phyloP scores from a whole-genome alignment of 257 asterid genomes.

The Nicotiana tomentosiformis region DNA sequence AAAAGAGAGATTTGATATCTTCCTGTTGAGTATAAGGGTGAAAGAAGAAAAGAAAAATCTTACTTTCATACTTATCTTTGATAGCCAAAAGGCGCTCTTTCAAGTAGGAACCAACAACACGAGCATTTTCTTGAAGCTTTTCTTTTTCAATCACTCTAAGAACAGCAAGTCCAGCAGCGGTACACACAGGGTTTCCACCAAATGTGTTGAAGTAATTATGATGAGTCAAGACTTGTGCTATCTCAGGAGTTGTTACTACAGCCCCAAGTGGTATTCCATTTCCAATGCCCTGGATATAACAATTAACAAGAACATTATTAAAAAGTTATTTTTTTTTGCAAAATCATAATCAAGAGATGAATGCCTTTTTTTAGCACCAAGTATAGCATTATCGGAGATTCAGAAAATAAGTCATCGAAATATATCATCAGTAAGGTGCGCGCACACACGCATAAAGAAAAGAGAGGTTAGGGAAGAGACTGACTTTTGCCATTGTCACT shows the following conservation, averaged over 20 bases:
- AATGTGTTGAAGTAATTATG: constrained; percentile 78
- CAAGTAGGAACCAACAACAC: constrained; percentile 62
- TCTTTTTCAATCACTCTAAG: constrained; percentile 79
- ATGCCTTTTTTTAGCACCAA: neutral
- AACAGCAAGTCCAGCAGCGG: constrained; percentile 92
- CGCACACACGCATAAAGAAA: neutral
- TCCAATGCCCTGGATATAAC: constrained; percentile 68
- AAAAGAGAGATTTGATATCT: neutral
- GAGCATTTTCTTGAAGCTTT: constrained; percentile 76
- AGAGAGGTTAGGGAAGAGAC: neutral
- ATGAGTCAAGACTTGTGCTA: constrained; percentile 60
- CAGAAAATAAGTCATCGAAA: neutral
- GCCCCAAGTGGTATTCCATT: constrained; percentile 96
- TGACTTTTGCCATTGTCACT: constrained; percentile 95
- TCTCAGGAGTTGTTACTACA: constrained; percentile 81
- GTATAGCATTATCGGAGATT: neutral
- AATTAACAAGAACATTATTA: no score
- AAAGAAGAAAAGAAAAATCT: constrained; percentile 17
- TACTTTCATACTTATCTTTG: constrained; percentile 71
- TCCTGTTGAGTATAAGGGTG: constrained; percentile 18
- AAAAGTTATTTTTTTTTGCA: neutral
- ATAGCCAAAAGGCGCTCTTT: constrained; percentile 58
- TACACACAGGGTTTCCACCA: constrained; percentile 92
- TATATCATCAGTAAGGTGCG: neutral
- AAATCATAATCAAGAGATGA: neutral